Evolutionary conservation across 495 filamentous ascomycete species (phyloP), one percentile per base, ranked within the genome.

Genomic region (Cercophora samala): DNA sequence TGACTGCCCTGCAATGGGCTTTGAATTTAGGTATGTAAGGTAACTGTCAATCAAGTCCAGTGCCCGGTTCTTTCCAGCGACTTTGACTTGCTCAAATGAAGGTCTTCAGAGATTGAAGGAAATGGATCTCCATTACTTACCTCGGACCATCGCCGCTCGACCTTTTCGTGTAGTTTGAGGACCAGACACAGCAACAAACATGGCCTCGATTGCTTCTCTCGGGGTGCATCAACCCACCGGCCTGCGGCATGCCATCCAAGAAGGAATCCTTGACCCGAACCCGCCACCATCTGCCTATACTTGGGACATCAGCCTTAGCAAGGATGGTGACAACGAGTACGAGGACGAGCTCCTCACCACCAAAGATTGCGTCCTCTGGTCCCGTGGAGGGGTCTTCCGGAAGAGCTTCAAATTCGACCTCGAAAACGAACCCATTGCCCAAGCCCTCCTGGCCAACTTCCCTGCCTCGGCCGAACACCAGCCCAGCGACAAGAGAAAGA

Each of bases 281-380:
- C 88, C 91, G 3, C 81, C 86, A 8, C 76, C 84, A 42, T 79
- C 86, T 26, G 83, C 84, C 17, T 97, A 96, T 75, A 83, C 79
- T 59, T 99, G 94, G 93, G 78, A 89, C 67, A 73, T 79, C 2
- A 72, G 71, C 64, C 73, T 76, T 69, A 81, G 82, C 56, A 80
- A 84, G 54, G 74, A 83, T 29, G 79, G 73, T 3, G 73, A 70
- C 42, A 78, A 79, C 55, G 75, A 79, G 21, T 82, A 82, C 56
- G 87, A 91, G 67, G 95, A 99, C 64, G 95, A 98, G 76, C 77
- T 98, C n/a, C 79, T 97, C 24, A 88, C 89, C 64, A 97, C 93
- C 4, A 84, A 90, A 37, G 84, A 84, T 67, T 90, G 91, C 70
- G 95, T 97, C 42, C 87, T 97, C 66, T 99, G 93, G 93, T 97